phyloP scores from a whole-genome alignment of 1,284 basidiomycete species.

The Sanguinoderma infundibulare region DNA sequence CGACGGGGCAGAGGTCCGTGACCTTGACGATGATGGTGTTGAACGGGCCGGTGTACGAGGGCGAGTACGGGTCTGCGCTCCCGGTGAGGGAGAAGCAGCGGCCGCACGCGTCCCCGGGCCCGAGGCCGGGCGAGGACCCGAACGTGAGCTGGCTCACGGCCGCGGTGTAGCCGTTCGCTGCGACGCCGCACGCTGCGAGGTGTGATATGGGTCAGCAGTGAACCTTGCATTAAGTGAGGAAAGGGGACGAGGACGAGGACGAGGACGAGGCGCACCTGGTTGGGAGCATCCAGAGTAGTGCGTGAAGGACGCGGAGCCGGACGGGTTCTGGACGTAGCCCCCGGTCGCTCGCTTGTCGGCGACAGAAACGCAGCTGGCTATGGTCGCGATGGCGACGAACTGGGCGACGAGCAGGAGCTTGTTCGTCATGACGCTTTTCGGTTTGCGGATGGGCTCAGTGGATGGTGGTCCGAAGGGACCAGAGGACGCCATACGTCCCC shows the following conservation, averaged over 20 bases:
- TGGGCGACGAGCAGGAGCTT: slow-evolving; percentile 15
- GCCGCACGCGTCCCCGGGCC: slow-evolving; percentile 64
- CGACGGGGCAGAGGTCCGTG: slow-evolving; percentile 54
- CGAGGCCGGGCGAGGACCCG: slow-evolving; percentile 51
- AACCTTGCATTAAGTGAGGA: background rate
- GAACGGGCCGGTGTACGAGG: slow-evolving; percentile 55
- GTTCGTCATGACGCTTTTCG: background rate
- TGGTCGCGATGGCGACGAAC: slow-evolving; percentile 22
- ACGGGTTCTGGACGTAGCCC: slow-evolving; percentile 55
- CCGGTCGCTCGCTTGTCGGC: slow-evolving; percentile 42
- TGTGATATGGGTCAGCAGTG: too few relatives aligned
- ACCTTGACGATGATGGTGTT: slow-evolving; percentile 58
- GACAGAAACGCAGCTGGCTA: slow-evolving; percentile 22
- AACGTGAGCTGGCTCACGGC: slow-evolving; percentile 61
- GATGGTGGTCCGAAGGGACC: background rate
- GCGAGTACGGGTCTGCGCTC: slow-evolving; percentile 56
- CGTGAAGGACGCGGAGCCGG: slow-evolving; percentile 59
- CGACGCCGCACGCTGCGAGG: slow-evolving; percentile 52
- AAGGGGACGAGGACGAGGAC: too few relatives aligned
- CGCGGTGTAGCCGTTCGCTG: slow-evolving; percentile 55
- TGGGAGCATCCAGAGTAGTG: slow-evolving; percentile 53
- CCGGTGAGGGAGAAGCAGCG: slow-evolving; percentile 60
- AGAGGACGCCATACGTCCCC: background rate
- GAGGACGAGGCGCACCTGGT: slow-evolving; percentile 44
- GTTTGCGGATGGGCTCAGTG: background rate